Percentiles rank a stretch among this genome's conserved stretches.
Evolutionary conservation across 805 yeast species (phyloP).

Genomic region (Hanseniaspora taiwanica): DNA sequence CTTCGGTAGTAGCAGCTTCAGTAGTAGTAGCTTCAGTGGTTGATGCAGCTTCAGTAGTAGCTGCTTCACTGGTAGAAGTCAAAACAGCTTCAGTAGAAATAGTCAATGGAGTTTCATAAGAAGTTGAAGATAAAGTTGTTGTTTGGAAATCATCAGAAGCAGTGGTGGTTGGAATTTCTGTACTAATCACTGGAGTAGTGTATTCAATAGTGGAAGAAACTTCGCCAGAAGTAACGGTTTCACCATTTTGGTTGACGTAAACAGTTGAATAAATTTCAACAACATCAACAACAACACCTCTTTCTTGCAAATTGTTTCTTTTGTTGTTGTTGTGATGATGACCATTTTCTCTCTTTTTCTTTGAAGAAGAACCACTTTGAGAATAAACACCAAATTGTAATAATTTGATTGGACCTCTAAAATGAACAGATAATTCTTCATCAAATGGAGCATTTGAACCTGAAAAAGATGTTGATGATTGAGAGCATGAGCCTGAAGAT

Average conservation of each 20-base stretch:
- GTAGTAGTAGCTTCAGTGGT: constrained; percentile 6
- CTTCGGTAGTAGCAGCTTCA: background rate
- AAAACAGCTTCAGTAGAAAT: constrained; percentile 16
- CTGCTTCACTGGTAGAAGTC: constrained; percentile 9
- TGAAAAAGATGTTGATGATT: constrained; percentile 37
- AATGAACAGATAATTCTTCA: constrained; percentile 61
- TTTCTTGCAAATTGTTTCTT: constrained; percentile 31
- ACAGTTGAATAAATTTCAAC: constrained; percentile 73
- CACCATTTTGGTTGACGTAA: constrained; percentile 46
- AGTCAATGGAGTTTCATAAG: too few species aligned
- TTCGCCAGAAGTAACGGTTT: constrained; percentile 12
- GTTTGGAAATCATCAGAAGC: background rate
- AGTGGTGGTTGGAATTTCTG: constrained; percentile 17
- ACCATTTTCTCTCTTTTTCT: constrained; percentile 34
- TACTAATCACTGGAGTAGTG: constrained; percentile 12
- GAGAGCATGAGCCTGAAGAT: constrained; percentile 57
- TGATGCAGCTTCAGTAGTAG: constrained; percentile 17
- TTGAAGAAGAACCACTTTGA: constrained; percentile 36
- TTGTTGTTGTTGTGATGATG: constrained; percentile 11
- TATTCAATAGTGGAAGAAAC: constrained; percentile 12
- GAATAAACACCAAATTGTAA: constrained; percentile 76
- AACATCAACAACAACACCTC: constrained; percentile 47
- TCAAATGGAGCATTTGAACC: constrained; percentile 57
- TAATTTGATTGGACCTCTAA: constrained; percentile 61
- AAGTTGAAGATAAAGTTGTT: too few species aligned